Evolutionary conservation across 805 yeast species (phyloP), one percentile per base, ranked within the genome.

Genomic region (Clavispora vitiphila): DNA sequence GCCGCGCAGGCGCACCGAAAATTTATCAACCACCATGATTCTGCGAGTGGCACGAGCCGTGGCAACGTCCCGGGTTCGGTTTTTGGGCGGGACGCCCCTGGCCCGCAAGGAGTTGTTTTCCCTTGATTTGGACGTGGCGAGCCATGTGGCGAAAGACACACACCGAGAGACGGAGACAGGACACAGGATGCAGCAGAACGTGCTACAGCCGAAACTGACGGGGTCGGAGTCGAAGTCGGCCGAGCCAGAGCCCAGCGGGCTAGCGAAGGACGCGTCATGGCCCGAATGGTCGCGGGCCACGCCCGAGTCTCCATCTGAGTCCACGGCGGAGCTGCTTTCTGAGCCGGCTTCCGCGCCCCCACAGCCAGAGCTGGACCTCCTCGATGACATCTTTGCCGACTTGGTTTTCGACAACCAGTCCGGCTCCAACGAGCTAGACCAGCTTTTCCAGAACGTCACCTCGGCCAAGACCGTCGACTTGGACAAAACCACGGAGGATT

Each of bases 331-430:
- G n/a, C n/a, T n/a, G n/a, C n/a, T n/a, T n/a, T n/a, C n/a, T n/a
- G n/a, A n/a, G n/a, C n/a, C n/a, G n/a, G n/a, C n/a, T n/a, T n/a
- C n/a, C n/a, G n/a, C n/a, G n/a, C n/a, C n/a, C n/a, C n/a, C n/a
- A n/a, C n/a, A n/a, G n/a, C n/a, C n/a, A n/a, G n/a, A n/a, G n/a
- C n/a, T n/a, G 16, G 42, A 41, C 11, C 19, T 29, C 19, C 44
- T 44, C 41, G 34, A 38, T 35, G 43, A 42, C 38, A 39, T 45
- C n/a, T 37, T 45, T 25, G 40, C 48, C 11, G 43, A 37, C 24
- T 21, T 45, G 21, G 34, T 19, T 16, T 30, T 39, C 36, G 42
- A 39, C 10, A 11, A 18, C n/a, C 10, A 41, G 14, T 11, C 26
- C 24, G 21, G 21, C 15, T 9, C 8, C 16, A 37, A 38, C 32